These are phyloP conservation scores for Russula lepida DNA, from an alignment of 768 basidiomycete genomes.

Conservation along the genomic window DNA sequence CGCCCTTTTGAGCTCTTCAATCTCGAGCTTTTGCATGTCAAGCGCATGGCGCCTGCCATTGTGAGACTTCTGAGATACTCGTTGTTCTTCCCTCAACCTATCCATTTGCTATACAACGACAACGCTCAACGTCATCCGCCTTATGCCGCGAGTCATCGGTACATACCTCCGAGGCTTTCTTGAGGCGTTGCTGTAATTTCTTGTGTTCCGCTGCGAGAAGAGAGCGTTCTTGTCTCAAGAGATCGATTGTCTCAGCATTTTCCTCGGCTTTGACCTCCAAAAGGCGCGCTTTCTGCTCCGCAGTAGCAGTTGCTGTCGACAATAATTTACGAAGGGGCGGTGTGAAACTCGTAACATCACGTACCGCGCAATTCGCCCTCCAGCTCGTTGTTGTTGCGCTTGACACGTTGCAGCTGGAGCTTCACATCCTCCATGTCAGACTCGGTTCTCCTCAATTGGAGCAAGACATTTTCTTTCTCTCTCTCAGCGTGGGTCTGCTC, in stretches of 20 bases:
- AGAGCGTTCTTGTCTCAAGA: slow-evolving; percentile 69
- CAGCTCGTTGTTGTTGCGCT: slow-evolving; percentile 64
- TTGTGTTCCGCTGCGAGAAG: slow-evolving; percentile 63
- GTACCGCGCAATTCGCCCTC: slow-evolving; percentile 67
- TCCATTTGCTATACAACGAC: slow-evolving; percentile 42
- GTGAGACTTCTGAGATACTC: slow-evolving; percentile 55
- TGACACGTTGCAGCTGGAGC: slow-evolving; percentile 55
- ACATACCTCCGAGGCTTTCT: slow-evolving; percentile 58
- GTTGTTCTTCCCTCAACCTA: slow-evolving; percentile 53
- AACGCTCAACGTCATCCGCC: not conserved
- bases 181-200: slow-evolving; percentile 57
- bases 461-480: slow-evolving; percentile 55
- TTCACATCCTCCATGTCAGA: slow-evolving; percentile 74
- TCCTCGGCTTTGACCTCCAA: slow-evolving; percentile 60
- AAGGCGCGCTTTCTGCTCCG: slow-evolving; percentile 64
- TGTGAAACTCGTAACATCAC: slow-evolving; percentile 19
- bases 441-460: slow-evolving; percentile 64
- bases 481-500: slow-evolving; percentile 57
- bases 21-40: slow-evolving; percentile 60
- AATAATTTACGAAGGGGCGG: not conserved
- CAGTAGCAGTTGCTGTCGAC: slow-evolving; percentile 47
- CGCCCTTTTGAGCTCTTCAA: slow-evolving; percentile 66
- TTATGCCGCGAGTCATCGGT: not conserved
- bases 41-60: slow-evolving; percentile 66
- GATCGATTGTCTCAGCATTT: slow-evolving; percentile 62